Percentiles rank a stretch among this genome's conserved stretches.
Evolutionary conservation across 306 rosid genomes (phyloP).

Genomic region (Casuarina glauca): DNA sequence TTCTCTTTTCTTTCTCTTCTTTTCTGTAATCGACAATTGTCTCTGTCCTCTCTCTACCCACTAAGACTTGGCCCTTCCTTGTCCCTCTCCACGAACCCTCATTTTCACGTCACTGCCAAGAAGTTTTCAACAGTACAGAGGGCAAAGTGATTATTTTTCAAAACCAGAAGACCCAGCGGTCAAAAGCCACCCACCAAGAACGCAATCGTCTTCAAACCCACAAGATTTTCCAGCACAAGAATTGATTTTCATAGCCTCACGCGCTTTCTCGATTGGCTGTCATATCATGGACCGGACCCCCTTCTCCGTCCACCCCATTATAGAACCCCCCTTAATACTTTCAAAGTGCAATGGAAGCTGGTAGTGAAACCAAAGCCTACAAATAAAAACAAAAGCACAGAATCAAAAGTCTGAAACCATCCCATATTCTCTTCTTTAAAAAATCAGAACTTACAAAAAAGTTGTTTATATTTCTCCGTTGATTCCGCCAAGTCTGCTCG

Average conservation of each 20-base stretch:
- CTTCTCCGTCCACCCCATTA: too few species aligned
- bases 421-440: neutral
- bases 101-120: conserved; percentile 10
- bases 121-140: neutral
- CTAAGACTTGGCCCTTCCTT: neutral
- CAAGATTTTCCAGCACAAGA: neutral
- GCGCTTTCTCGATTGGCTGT: too few species aligned
- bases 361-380: neutral
- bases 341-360: neutral
- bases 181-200: conserved; percentile 25
- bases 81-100: neutral
- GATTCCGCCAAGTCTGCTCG: conserved; percentile 49
- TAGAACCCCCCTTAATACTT: too few species aligned
- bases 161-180: conserved; percentile 10
- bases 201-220: neutral
- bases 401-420: neutral
- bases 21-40: neutral
- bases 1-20: neutral
- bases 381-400: neutral
- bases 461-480: conserved; percentile 35
- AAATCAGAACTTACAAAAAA: neutral
- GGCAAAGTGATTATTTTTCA: neutral
- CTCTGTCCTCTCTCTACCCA: neutral
- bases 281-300: too few species aligned
- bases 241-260: too few species aligned